These are phyloP conservation scores for Cystobasidium slooffiae DNA, from an alignment of 1,284 basidiomycete species.

Conservation along the genomic window DNA sequence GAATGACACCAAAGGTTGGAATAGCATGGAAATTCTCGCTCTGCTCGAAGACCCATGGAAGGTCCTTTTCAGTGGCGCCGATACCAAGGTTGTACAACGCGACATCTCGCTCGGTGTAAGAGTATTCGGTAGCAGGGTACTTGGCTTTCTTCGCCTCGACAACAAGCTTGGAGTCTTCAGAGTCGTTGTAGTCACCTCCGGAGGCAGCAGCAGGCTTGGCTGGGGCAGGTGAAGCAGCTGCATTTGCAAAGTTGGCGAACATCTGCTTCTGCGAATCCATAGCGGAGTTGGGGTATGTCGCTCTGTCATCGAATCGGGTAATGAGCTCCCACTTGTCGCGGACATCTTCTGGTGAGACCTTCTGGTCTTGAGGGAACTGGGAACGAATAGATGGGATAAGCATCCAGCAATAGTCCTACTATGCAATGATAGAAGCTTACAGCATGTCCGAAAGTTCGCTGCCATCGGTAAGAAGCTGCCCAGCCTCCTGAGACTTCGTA, in stretches of 20 bases:
- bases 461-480: slow-evolving; percentile 91
- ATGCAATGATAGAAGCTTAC: slow-evolving; percentile 25
- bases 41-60: slow-evolving; percentile 89
- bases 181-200: slow-evolving; percentile 67
- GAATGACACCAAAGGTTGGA: slow-evolving; percentile 94
- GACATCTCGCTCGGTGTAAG: slow-evolving; percentile 85
- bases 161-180: slow-evolving; percentile 83
- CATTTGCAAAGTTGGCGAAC: slow-evolving; percentile 71
- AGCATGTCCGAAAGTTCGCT: slow-evolving; percentile 75
- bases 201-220: slow-evolving; percentile 56
- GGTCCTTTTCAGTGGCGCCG: slow-evolving; percentile 90
- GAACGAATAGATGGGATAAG: slow-evolving; percentile 45
- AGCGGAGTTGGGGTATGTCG: slow-evolving; percentile 42
- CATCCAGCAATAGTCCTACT: background rate
- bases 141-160: slow-evolving; percentile 75
- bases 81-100: slow-evolving; percentile 95
- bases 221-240: slow-evolving; percentile 59
- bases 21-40: slow-evolving; percentile 83
- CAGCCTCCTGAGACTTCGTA: slow-evolving; percentile 93
- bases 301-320: slow-evolving; percentile 73
- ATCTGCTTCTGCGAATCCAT: slow-evolving; percentile 60
- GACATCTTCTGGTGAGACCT: slow-evolving; percentile 77
- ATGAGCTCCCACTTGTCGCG: slow-evolving; percentile 77
- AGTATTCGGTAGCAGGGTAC: slow-evolving; percentile 66
- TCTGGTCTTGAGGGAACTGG: slow-evolving; percentile 75